Base-by-base conservation (phyloP, 352 stramenopile species). In the Phytophthora cajani region DNA sequence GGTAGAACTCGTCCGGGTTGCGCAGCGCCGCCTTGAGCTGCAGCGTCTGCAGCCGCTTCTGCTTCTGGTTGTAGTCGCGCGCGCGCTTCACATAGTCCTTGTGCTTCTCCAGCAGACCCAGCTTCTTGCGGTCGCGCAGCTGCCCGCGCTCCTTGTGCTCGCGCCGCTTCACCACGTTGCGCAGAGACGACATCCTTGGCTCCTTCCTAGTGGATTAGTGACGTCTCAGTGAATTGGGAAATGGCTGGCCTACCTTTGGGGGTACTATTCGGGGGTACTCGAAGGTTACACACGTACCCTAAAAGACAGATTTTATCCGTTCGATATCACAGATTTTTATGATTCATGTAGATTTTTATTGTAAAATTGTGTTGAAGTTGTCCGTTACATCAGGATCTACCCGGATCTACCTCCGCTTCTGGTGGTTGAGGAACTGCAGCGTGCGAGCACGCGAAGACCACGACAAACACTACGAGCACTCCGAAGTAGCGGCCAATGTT, bases 1-100 rank as follows among this genome's bases (percentile, higher is more conserved):
- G 99, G 81, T 99, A 99, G 80, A 99, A 99, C 87, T 99, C 98
- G 80, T 99, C 98, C 12, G 97, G 97, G 76, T 99, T 99, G 64
- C 95, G 87, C 79, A 98, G 90, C n/a, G 93, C 75, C 19, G 95
- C 96, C 74, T 99, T 99, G 54, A 88, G 74, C 56, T 95, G 79
- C 74, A 99, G 88, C 36, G 76, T 80, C 66, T 89, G 87, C 27
- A 99, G 80, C 14, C 82, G 78, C 59, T 94, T 77, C 74, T 98
- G 80, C 86, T 99, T 99, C 21, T 84, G 84, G 79, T 99, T 96
- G 83, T 98, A 99, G 82, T 99, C 94, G 17, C 89, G 78, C 27
- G 97, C 97, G 64, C 98, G 97, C 69, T 96, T 82, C 30, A 97
- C 85, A 89, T 99, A 99, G 82, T 99, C 98, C 75, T 98, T 98